Base-by-base conservation (phyloP, 371 early-diverging fungal species). In the Apophysomyces ossiformis region DNA sequence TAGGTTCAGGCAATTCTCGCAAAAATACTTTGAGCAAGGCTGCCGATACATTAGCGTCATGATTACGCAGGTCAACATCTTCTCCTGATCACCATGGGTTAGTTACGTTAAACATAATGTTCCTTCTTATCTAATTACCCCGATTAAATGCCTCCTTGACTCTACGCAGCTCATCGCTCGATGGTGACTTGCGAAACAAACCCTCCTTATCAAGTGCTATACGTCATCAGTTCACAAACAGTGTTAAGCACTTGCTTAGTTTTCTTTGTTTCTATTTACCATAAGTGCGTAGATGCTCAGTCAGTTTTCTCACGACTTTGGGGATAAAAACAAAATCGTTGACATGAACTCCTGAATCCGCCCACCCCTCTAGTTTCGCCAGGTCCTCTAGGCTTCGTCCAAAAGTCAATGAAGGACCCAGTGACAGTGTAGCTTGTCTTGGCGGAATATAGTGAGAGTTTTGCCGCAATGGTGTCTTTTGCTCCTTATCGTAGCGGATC, bases 181-280 rank as follows among this genome's bases (percentile, higher is more conserved):
- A 82, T 5, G 98, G 95, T 16, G 95, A 95, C 44, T 93, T 85
- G 35, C 98, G 79, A 66, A 97, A 97, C 6, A 97, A 69, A 11
- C 98, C 98, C 70, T 96, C 96, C 36, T 89, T 85, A 18, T 88
- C 83, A 63, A 95, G 70, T 0, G 94, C 94, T 89, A 69, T 13
- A 57, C 35, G 16, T 6, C 35, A 26, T 43, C 61, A 59, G 61
- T 15, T 18, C 58, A 11, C 0, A 38, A 39, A 26, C n/a, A 36
- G 2, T 26, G 32, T 2, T 26, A 26, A 26, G 32, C 32, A 26
- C 32, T 56, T 45, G 7, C 37, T 4, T 7, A 57, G 32, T 12
- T 4, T 50, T n/a, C 16, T 64, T 21, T 7, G 35, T 13, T 16
- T 37, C 7, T 47, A 21, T 39, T 61, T 81, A 77, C 82, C 83